These are phyloP conservation scores for Aegilops longissima DNA, from an alignment of 176 grass and related monocot genomes.

Conservation along the genomic window DNA sequence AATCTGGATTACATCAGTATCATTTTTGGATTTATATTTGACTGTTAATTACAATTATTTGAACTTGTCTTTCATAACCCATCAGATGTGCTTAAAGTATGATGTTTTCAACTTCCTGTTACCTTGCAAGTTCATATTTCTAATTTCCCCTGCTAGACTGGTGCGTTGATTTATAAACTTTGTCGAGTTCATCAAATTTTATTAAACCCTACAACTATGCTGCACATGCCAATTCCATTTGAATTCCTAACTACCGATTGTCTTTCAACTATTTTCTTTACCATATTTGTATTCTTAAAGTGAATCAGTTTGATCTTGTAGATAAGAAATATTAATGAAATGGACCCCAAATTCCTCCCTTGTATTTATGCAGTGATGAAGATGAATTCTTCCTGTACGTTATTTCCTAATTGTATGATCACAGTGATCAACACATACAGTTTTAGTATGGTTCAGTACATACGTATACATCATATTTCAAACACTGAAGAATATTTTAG, in stretches of 20 bases:
- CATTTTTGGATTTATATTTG: neutral
- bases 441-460: neutral
- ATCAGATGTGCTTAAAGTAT: conserved; percentile 13
- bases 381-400: neutral
- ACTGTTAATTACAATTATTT: neutral
- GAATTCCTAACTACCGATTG: neutral
- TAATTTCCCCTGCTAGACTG: neutral
- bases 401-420: neutral
- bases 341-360: neutral
- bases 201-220: neutral
- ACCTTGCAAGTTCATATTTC: neutral
- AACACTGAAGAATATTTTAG: neutral
- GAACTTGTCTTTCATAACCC: neutral
- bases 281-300: neutral
- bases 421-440: neutral
- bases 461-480: neutral
- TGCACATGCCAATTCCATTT: neutral
- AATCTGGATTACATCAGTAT: neutral
- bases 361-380: neutral
- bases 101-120: neutral
- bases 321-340: neutral
- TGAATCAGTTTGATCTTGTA: neutral
- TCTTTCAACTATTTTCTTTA: neutral
- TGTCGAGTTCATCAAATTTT: neutral
- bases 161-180: neutral